Base-by-base conservation (phyloP, 1,284 basidiomycete genomes). In the Malassezia japonica region DNA sequence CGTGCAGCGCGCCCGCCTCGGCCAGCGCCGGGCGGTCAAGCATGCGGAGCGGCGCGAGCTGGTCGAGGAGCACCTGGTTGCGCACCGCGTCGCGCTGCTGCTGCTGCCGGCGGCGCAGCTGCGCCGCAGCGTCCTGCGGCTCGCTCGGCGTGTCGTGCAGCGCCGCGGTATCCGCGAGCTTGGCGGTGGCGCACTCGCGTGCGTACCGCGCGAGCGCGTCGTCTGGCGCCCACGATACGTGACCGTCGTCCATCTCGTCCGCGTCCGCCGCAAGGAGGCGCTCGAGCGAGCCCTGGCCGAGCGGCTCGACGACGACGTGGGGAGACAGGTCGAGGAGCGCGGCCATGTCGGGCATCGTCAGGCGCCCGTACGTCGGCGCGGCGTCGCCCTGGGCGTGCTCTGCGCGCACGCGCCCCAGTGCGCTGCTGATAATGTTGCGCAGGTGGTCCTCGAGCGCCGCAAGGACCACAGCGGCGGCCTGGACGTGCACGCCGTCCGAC, bases 401-500 rank as follows among this genome's bases (percentile, higher is more conserved):
- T 20, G 24, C 29, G n/a, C 40, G 25, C n/a, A 71, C 53, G 44
- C 66, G 63, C 25, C 57, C 49, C 29, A 72, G 62, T 38, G 64
- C 56, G 48, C 60, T 62, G 41, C 60, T 61, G 20, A 62, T 57
- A 10, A 72, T 61, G 24, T 67, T 68, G 24, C 67, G 70, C 24
- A 72, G 39, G 35, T 72, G 68, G 33, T 57, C 66, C 46, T 75
- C 67, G 7, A 75, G 56, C 8, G 74, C 74, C 8, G 63, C 57
- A 16, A 69, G 56, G 9, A 71, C 56, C 45, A 75, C 56, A 8
- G 70, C 72, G 4, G 72, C 73, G 2, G 74, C 73, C 39, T 74
- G 61, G 1, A 59, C 50, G 18, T 70, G 63, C 3, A 74, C 68
- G 12, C 75, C 75, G 1, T 63, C 65, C 0, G 56, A 40, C 46